Evolutionary conservation across 352 stramenopile species (phyloP).

Genomic region (Globisporangium radiosum): DNA sequence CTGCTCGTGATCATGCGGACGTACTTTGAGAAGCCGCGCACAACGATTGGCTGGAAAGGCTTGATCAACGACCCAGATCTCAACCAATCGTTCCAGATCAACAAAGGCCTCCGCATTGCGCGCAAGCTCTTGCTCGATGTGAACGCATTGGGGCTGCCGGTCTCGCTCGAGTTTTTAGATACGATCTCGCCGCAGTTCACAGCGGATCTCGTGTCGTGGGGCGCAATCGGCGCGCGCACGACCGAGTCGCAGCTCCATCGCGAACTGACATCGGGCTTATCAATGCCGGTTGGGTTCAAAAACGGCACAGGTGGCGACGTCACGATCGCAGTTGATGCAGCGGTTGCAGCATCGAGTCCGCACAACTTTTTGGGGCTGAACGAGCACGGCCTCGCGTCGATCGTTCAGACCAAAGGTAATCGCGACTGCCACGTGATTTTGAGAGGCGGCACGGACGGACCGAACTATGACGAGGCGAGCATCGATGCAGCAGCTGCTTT

Average conservation of each 20-base stretch:
- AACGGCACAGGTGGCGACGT: constrained; percentile 85
- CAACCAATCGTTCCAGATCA: constrained; percentile 86
- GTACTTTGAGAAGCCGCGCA: constrained; percentile 90
- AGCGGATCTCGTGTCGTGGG: constrained; percentile 72
- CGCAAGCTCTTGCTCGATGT: constrained; percentile 81
- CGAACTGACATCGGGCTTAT: constrained; percentile 84
- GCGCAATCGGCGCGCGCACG: constrained; percentile 77
- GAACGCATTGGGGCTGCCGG: constrained; percentile 69
- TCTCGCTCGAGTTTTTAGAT: constrained; percentile 76
- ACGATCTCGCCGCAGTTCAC: constrained; percentile 82
- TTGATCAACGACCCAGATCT: constrained; percentile 90
- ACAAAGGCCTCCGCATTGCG: constrained; percentile 80
- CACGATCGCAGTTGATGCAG: constrained; percentile 80
- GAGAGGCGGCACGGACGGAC: constrained; percentile 58
- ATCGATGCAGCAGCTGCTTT: constrained; percentile 55
- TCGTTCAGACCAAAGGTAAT: constrained; percentile 84
- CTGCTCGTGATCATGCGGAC: constrained; percentile 87
- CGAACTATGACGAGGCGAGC: constrained; percentile 78
- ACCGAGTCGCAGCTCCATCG: constrained; percentile 88
- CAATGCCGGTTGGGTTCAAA: constrained; percentile 89
- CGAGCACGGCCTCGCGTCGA: constrained; percentile 78
- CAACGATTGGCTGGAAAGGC: constrained; percentile 87
- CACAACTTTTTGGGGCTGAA: constrained; percentile 87
- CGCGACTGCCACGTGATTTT: constrained; percentile 82
- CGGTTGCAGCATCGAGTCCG: constrained; percentile 70